These are phyloP conservation scores for Cutaneotrichosporon cavernicola DNA, from an alignment of 1,284 basidiomycete species.

Conservation along the genomic window DNA sequence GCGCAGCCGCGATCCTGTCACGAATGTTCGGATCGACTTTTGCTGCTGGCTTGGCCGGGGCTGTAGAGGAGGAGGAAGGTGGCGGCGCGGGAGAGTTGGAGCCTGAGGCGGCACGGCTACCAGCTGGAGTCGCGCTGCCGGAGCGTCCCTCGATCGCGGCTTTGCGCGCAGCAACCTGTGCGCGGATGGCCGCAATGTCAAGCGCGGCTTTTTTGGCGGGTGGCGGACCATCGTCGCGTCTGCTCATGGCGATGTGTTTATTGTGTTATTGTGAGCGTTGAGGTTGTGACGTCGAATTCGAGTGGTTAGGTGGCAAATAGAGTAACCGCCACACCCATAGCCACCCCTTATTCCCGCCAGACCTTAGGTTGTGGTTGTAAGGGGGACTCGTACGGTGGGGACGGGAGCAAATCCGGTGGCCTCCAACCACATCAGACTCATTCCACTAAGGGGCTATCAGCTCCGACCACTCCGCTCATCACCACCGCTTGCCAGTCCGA, in stretches of 20 bases:
- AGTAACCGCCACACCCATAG: not conserved
- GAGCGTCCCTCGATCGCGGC: constrained; percentile 66
- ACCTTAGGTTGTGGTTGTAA: not conserved
- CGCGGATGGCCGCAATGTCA: constrained; percentile 51
- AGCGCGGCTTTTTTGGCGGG: constrained; percentile 27
- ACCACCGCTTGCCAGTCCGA: not conserved
- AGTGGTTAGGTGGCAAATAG: constrained; percentile 3
- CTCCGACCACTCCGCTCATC: not conserved
- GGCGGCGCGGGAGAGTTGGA: constrained; percentile 32
- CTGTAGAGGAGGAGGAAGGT: constrained; percentile 33
- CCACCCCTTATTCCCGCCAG: not conserved
- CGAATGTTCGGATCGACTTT: constrained; percentile 63
- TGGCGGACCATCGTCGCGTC: constrained; percentile 25
- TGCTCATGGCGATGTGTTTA: constrained; percentile 7
- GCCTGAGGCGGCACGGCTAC: constrained; percentile 11
- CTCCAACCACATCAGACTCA: constrained; percentile 4
- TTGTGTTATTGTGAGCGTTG: not conserved
- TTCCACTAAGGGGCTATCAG: not conserved
- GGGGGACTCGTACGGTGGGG: not conserved
- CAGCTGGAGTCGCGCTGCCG: constrained; percentile 28
- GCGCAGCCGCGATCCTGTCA: constrained; percentile 72
- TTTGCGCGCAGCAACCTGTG: constrained; percentile 78
- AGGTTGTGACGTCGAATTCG: not conserved
- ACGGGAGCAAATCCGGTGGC: not conserved
- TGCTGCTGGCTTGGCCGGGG: not conserved